These are phyloP conservation scores for Bipolaris victoriae DNA, from an alignment of 2,329 filamentous ascomycete species.

Conservation along the genomic window DNA sequence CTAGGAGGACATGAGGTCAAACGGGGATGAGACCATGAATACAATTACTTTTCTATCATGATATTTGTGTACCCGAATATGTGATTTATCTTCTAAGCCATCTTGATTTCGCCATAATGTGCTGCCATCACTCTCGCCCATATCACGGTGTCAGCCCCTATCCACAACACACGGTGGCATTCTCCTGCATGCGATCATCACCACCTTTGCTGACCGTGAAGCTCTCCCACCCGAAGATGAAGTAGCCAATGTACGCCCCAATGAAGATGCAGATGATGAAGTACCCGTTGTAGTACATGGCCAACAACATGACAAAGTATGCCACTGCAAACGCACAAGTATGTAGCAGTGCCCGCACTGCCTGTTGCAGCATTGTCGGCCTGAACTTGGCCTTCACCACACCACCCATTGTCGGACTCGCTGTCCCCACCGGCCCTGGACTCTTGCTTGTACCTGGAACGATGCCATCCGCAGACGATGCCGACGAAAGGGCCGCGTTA, in stretches of 20 bases:
- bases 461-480: constrained; percentile 20
- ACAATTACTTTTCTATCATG: background rate
- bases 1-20: background rate
- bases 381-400: constrained; percentile 41
- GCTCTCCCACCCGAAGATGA: constrained; percentile 47
- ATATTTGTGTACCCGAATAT: background rate
- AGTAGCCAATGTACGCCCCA: constrained; percentile 45
- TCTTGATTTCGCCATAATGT: background rate
- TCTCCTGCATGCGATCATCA: constrained; percentile 41
- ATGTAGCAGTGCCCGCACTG: constrained; percentile 71
- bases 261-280: constrained; percentile 62
- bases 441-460: constrained; percentile 20
- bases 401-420: background rate
- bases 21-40: background rate
- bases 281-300: constrained; percentile 73
- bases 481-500: constrained; percentile 11
- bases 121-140: background rate
- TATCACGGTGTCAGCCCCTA: constrained; percentile 20
- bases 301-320: constrained; percentile 78
- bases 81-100: background rate
- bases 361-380: constrained; percentile 71
- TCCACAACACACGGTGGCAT: constrained; percentile 47
- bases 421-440: constrained; percentile 9
- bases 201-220: constrained; percentile 34
- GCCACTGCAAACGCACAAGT: constrained; percentile 76